Base-by-base conservation (phyloP, 1,284 basidiomycete genomes). In the Ceratobasidium sp. region DNA sequence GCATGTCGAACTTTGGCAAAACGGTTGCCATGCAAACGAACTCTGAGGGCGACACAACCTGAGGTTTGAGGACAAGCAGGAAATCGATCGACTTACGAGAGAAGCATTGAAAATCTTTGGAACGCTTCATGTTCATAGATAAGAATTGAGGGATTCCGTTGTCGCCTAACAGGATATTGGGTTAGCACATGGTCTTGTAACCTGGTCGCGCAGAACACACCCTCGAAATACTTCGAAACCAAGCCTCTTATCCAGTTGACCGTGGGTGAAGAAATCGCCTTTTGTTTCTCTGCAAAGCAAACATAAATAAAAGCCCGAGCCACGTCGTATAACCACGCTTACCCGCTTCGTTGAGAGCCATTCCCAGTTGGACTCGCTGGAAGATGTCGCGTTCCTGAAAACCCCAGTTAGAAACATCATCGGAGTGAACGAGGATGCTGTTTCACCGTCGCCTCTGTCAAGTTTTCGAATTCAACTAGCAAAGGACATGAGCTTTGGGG, bases 301-400 rank as follows among this genome's bases (percentile, higher is more conserved):
- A 0, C 4, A 3, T 54, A 12, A 54, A 27, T 23, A 35, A 12
- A 33, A 52, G 14, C n/a, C 0, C 18, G 20, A 52, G n/a, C 7
- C 33, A 38, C 16, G 4, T 57, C 67, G 38, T 54, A 5, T 18
- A 3, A 69, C 7, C 14, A 38, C 12, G 2, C 54, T 38, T 1
- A 69, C 67, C 67, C 16, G 67, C 77, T 41, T 74, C 78, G 23
- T 77, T 79, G 14, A 79, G 67, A 14, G 78, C 70, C 74, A 79
- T 79, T 27, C 78, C 78, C 10, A 79, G 74, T 65, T 79, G 78
- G 0, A 79, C 78, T 6, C 74, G 74, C 54, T 79, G 78, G 74
- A 79, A 79, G 57, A 79, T 79, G 46, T 79, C 78, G 27, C 78
- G 78, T 66, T 79, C 78, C 66, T 77, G n/a, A 30, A 2, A 52